A percentile compares a stretch with the other conserved stretches of the same genome.
phyloP scores from a whole-genome alignment of 2,329 filamentous ascomycete species.

The Purpureocillium lavendulum region DNA sequence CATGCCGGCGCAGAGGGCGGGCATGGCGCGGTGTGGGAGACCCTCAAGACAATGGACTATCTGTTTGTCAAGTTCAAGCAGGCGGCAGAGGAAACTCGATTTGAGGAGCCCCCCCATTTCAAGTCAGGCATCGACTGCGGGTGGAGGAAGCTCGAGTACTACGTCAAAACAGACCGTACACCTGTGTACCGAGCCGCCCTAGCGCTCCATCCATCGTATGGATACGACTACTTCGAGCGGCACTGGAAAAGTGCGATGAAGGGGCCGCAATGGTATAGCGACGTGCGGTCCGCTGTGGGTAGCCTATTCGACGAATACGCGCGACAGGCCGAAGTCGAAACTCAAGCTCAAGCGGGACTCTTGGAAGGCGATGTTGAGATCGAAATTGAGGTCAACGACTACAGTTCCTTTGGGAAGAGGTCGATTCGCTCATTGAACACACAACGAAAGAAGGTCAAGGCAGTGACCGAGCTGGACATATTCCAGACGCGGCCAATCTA shows the following conservation, averaged over 20 bases:
- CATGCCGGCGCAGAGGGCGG: not conserved
- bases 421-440: too few species aligned
- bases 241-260: constrained; percentile 1
- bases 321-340: too few species aligned
- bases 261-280: not conserved
- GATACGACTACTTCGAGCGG: constrained; percentile 3
- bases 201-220: constrained; percentile 2
- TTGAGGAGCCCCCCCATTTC: not conserved
- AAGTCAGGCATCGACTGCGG: not conserved
- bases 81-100: not conserved
- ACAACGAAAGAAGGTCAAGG: not conserved
- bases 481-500: not conserved
- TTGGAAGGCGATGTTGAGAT: not conserved
- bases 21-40: not conserved
- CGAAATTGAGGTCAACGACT: not conserved
- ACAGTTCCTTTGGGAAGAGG: not conserved
- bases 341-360: constrained; percentile 1
- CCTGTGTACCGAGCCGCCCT: constrained; percentile 3
- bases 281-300: not conserved
- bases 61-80: constrained; percentile 1
- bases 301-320: too few species aligned
- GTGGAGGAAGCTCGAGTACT: constrained; percentile 4
- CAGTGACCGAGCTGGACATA: not conserved
- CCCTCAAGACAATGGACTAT: constrained; percentile 2
- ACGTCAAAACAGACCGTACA: constrained; percentile 1